These are phyloP conservation scores for Magnusiomyces ingens DNA, from an alignment of 1,139 yeast species.

Conservation along the genomic window DNA sequence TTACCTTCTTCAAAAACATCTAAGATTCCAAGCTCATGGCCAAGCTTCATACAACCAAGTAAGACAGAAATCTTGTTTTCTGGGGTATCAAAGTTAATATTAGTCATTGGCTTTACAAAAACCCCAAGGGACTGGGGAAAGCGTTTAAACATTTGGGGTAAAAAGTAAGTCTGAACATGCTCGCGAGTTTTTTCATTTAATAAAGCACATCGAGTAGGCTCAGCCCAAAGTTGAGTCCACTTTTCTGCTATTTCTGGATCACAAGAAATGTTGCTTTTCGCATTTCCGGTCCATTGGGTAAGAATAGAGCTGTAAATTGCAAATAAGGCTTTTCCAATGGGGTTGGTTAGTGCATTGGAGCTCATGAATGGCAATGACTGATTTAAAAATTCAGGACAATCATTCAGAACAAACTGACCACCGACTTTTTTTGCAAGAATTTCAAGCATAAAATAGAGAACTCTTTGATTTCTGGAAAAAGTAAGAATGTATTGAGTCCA, in stretches of 20 bases:
- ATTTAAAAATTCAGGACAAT: slow-evolving; percentile 41
- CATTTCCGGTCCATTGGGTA: slow-evolving; percentile 32
- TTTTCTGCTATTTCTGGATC: slow-evolving; percentile 23
- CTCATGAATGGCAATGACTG: slow-evolving; percentile 46
- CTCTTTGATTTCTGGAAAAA: slow-evolving; percentile 48
- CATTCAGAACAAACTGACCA: slow-evolving; percentile 36
- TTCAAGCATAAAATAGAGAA: slow-evolving; percentile 54
- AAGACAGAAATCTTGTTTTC: slow-evolving; percentile 38
- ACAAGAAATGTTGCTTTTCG: slow-evolving; percentile 17
- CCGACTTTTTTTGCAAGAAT: slow-evolving; percentile 44
- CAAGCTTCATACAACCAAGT: slow-evolving; percentile 55
- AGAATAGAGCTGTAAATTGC: slow-evolving; percentile 33
- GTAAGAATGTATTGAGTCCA: slow-evolving; percentile 44
- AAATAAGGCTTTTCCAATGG: slow-evolving; percentile 56
- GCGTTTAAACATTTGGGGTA: slow-evolving; percentile 55
- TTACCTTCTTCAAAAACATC: slow-evolving; percentile 44
- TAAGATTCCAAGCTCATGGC: slow-evolving; percentile 51
- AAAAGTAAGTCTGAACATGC: slow-evolving; percentile 51
- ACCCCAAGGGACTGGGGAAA: slow-evolving; percentile 39
- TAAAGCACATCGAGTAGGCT: slow-evolving; percentile 36
- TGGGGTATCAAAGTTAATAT: slow-evolving; percentile 18
- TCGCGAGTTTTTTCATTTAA: slow-evolving; percentile 34
- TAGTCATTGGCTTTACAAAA: slow-evolving; percentile 33
- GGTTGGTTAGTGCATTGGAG: slow-evolving; percentile 58
- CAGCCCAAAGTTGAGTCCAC: slow-evolving; percentile 55